Evolutionary conservation across 768 basidiomycete genomes (phyloP).

Genomic region (Filobasidium wieringae): DNA sequence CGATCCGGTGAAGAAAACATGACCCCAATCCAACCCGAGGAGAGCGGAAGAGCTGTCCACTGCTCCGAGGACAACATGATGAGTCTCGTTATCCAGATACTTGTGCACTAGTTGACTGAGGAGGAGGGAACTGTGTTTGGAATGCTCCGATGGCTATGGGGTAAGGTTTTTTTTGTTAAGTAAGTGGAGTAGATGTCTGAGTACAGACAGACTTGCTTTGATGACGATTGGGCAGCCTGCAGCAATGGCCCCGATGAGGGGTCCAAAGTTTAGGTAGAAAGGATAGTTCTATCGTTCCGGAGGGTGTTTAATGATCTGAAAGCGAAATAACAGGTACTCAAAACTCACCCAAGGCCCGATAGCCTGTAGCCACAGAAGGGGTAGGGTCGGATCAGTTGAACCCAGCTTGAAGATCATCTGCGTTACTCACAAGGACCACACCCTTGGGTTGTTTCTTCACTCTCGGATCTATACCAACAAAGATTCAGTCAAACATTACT

Average conservation of each 20-base stretch:
- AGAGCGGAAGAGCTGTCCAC: constrained; percentile 28
- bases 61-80: constrained; percentile 31
- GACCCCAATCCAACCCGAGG: constrained; percentile 35
- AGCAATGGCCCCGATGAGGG: constrained; percentile 35
- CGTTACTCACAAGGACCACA: constrained; percentile 22
- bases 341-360: constrained; percentile 36
- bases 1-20: constrained; percentile 38
- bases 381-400: not conserved
- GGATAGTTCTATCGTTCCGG: constrained; percentile 29
- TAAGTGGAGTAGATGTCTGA: not conserved
- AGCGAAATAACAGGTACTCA: not conserved
- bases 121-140: constrained; percentile 26
- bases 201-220: constrained; percentile 22
- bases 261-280: constrained; percentile 28
- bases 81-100: constrained; percentile 33
- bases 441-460: constrained; percentile 38
- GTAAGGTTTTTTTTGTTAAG: not conserved
- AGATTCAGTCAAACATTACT: not conserved
- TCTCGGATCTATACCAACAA: constrained; percentile 15
- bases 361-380: constrained; percentile 14
- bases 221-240: constrained; percentile 38
- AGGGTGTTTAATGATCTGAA: not conserved
- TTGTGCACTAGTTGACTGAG: constrained; percentile 26
- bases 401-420: not conserved
- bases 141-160: constrained; percentile 33